Evolutionary conservation across 2,329 filamentous ascomycete genomes (phyloP), one percentile per base, ranked within the genome.

Genomic region (Aschersonia sp.): DNA sequence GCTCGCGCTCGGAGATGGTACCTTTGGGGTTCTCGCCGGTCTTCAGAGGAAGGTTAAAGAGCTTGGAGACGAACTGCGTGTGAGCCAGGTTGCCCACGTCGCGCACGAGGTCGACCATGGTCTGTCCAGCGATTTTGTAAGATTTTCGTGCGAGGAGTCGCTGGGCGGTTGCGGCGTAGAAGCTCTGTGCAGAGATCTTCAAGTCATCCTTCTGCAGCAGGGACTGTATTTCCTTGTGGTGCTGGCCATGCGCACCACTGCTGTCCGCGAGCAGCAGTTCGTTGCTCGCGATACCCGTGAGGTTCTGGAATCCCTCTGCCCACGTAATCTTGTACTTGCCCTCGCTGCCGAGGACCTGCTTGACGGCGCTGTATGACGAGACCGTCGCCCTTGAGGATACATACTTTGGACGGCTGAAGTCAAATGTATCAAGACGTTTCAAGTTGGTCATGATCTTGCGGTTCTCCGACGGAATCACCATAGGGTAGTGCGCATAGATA

Each of bases 401-500:
- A 50, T 64, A 70, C 0, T 62, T 58, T 0, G 86, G 85, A 2
- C 75, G 73, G 4, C 78, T 74, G 57, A 80, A 92, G 60, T 76
- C 78, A 65, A 89, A 94, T 31, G 80, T 68, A 31, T 83, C 68
- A 43, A 73, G 82, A 43, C 83, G 78, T 48, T 77, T 76, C 4
- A 92, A 70, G 44, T 78, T 71, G 43, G 75, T 78, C 53, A 89
- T 72, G 52, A 89, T 89, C 52, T 75, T 78, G 49, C 73, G 65
- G 62, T 87, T 92, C 59, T 89, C 85, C 0, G 70, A 68, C 0
- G 87, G 86, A 2, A 84, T 80, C 3, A 69, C 65, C 75, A 79
- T 78, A n/a, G 81, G 85, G 58, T 83, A 89, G 59, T 89, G 85
- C 0, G 84, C 86, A 53, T 91, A 94, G 48, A 89, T 79, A 0